A percentile compares a stretch with the other conserved stretches of the same genome.
phyloP scores from a whole-genome alignment of 2,329 filamentous ascomycete species.

The Fusarium sp. region DNA sequence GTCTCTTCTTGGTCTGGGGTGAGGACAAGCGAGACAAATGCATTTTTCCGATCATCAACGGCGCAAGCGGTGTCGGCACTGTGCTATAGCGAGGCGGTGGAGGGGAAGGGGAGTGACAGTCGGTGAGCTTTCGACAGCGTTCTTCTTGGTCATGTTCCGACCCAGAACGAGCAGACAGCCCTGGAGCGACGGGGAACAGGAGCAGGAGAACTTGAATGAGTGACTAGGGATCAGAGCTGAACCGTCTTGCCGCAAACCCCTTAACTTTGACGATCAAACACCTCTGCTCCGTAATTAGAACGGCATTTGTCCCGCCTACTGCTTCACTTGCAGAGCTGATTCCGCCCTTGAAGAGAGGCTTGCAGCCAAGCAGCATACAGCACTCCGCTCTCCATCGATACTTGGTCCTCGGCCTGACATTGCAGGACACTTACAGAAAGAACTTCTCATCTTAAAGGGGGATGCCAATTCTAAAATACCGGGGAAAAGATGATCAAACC shows the following conservation, averaged over 20 bases:
- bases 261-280: slow-evolving; percentile 39
- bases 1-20: slow-evolving; percentile 30
- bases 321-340: neutral
- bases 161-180: neutral
- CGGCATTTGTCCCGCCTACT: slow-evolving; percentile 27
- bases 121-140: slow-evolving; percentile 10
- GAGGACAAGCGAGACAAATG: slow-evolving; percentile 37
- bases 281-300: slow-evolving; percentile 21
- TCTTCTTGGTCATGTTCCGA: neutral
- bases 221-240: slow-evolving; percentile 6
- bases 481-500: slow-evolving; percentile 23
- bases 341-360: neutral
- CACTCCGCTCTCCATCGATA: neutral
- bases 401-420: neutral
- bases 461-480: slow-evolving; percentile 37
- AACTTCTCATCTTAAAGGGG: slow-evolving; percentile 18
- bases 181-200: neutral
- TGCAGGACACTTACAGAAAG: neutral
- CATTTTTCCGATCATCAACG: slow-evolving; percentile 19
- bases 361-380: neutral
- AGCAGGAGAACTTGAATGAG: neutral
- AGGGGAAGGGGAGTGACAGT: neutral
- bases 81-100: slow-evolving; percentile 25
- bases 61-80: slow-evolving; percentile 31
- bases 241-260: slow-evolving; percentile 26